phyloP scores from a whole-genome alignment of 352 stramenopile genomes.

The Pythium rhizo-oryzae region DNA sequence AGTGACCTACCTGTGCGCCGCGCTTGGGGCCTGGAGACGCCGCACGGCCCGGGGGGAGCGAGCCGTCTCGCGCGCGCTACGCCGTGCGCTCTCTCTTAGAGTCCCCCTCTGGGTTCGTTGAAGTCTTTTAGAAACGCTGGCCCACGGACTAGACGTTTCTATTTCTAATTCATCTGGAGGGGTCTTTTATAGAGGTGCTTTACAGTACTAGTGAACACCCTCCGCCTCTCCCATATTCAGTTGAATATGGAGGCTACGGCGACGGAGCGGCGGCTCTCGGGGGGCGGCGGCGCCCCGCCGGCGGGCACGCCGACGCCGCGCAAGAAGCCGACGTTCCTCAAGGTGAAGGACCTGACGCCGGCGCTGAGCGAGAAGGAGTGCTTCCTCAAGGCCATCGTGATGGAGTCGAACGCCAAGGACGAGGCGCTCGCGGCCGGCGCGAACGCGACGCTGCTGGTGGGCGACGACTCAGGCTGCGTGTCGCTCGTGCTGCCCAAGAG shows the following conservation, averaged over 20 bases:
- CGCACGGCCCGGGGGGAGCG: too few relatives aligned
- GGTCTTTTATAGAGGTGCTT: conserved; percentile 2
- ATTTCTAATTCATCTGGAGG: too few relatives aligned
- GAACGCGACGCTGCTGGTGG: conserved; percentile 83
- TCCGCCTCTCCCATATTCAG: too few relatives aligned
- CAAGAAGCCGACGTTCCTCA: conserved; percentile 62
- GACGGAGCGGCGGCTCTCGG: conserved; percentile 21
- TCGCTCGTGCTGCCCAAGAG: conserved; percentile 80
- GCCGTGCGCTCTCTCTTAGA: too few relatives aligned
- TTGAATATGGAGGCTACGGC: conserved; percentile 16
- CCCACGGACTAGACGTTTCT: too few relatives aligned
- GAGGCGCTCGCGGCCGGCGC: conserved; percentile 61
- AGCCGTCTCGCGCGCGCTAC: too few relatives aligned
- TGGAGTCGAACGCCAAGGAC: conserved; percentile 86
- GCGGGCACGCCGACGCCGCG: conserved; percentile 29
- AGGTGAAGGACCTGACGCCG: conserved; percentile 77
- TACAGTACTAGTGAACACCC: too few relatives aligned
- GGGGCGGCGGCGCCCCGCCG: background rate
- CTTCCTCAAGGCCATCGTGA: conserved; percentile 77
- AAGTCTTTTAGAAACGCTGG: too few relatives aligned
- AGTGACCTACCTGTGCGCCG: background rate
- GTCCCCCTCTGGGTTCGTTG: too few relatives aligned
- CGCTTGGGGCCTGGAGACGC: too few relatives aligned
- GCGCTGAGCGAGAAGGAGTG: conserved; percentile 60
- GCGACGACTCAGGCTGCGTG: conserved; percentile 80